phyloP scores from a whole-genome alignment of 495 filamentous ascomycete genomes.

The Penicillium fimorum region DNA sequence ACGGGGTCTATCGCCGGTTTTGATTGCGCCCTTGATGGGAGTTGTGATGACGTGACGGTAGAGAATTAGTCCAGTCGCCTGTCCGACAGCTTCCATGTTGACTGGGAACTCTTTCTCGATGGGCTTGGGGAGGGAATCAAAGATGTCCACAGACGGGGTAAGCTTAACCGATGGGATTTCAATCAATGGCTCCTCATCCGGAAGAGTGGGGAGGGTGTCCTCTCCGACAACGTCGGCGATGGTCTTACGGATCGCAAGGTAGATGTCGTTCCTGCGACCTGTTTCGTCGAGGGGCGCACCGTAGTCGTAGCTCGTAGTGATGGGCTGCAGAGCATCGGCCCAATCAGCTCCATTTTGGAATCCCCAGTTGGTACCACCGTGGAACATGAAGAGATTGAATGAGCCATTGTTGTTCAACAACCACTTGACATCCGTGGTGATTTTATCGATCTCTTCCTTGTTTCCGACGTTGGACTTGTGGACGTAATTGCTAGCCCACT shows the following conservation, averaged over 20 bases:
- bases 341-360: constrained; percentile 46
- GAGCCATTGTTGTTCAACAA: constrained; percentile 40
- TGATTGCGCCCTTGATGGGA: constrained; percentile 26
- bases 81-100: constrained; percentile 47
- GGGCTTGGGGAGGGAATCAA: constrained; percentile 29
- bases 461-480: constrained; percentile 29
- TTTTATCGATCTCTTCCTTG: constrained; percentile 1
- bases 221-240: constrained; percentile 36
- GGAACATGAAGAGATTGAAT: constrained; percentile 51
- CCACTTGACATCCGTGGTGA: constrained; percentile 37
- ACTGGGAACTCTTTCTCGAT: constrained; percentile 15
- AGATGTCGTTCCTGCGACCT: constrained; percentile 44
- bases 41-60: constrained; percentile 37
- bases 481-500: constrained; percentile 36
- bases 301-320: constrained; percentile 50
- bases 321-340: constrained; percentile 32
- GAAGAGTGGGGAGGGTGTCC: constrained; percentile 29
- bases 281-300: constrained; percentile 49
- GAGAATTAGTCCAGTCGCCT: constrained; percentile 40
- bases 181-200: constrained; percentile 30
- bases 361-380: constrained; percentile 48
- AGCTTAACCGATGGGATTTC: constrained; percentile 30
- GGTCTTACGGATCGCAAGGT: constrained; percentile 33
- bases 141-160: constrained; percentile 23
- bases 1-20: constrained; percentile 38